Evolutionary conservation across 148 eudicot genomes (phyloP).

Genomic region (Beta vulgaris): DNA sequence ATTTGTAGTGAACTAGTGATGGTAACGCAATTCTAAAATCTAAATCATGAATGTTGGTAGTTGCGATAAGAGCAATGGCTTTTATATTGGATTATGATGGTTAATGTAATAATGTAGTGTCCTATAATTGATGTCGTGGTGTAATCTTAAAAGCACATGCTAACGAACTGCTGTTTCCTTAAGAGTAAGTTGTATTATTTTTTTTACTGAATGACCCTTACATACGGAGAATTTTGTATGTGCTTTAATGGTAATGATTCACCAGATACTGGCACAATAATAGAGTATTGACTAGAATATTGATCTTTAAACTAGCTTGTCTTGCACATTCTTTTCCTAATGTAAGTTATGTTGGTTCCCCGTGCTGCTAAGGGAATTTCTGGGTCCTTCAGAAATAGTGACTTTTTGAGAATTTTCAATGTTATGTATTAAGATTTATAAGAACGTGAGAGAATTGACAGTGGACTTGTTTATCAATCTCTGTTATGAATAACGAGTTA

Average conservation of each 20-base stretch:
- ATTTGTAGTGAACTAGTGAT: neutral
- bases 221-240: neutral
- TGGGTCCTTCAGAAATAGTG: neutral
- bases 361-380: neutral
- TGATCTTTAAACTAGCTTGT: neutral
- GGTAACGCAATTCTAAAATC: neutral
- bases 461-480: neutral
- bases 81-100: neutral
- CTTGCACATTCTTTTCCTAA: neutral
- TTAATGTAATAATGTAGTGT: too few species aligned
- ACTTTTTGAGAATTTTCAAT: neutral
- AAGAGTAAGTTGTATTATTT: neutral
- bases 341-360: neutral
- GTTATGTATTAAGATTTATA: neutral
- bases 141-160: neutral
- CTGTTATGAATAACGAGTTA: neutral
- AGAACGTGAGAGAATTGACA: neutral
- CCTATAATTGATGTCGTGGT: neutral
- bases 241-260: neutral
- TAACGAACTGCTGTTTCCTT: neutral
- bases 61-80: neutral
- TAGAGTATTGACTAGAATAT: neutral
- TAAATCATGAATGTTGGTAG: neutral
- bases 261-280: neutral
- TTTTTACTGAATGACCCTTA: too few species aligned